Evolutionary conservation across 768 basidiomycete species (phyloP), one percentile per base, ranked within the genome.

Genomic region (Aureoboletus auriporus): DNA sequence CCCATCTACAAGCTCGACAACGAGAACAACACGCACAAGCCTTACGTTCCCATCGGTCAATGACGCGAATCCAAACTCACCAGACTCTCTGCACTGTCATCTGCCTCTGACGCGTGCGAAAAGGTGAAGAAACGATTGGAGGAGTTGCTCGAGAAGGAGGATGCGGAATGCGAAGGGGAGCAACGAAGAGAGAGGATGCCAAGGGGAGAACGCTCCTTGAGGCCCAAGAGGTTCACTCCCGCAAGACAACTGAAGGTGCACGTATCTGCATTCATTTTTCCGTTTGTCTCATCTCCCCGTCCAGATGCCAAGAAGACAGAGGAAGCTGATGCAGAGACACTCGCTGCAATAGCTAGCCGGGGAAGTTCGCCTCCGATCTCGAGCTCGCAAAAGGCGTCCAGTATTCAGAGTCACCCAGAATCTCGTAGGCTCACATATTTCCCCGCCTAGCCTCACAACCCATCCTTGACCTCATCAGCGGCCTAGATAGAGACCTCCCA

Each of bases 381-480:
- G 96, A 99, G 65, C 71, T 98, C 30, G 95, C 96, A 2, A 83
- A 92, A 63, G 96, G 95, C 6, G 93, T 96, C 37, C 76, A 80
- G 30, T 99, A 97, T 64, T 89, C 86, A 0, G 90, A 97, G 55
- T 77, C 92, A 29, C 63, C 97, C 51, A 82, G 81, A 63, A 81
- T 92, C 23, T 83, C 86, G 93, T 91, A n/a, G n/a, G n/a, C n/a
- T n/a, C n/a, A n/a, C n/a, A 62, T 45, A 80, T 29, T 62, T 39
- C n/a, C 16, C 20, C 31, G 50, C 39, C 33, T 44, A n/a, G n/a
- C n/a, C n/a, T n/a, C n/a, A 35, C 12, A 16, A 20, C 33, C 30
- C 13, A 7, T 14, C 13, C n/a, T n/a, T 40, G 20, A n/a, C 29
- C 43, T 47, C 36, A 42, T n/a, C 40, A 13, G 30, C 14, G 38